A percentile compares a stretch with the other conserved stretches of the same genome.
Conservation (phyloP, 441 rosid genomes). For the Euphorbia schlechtendalii region DNA sequence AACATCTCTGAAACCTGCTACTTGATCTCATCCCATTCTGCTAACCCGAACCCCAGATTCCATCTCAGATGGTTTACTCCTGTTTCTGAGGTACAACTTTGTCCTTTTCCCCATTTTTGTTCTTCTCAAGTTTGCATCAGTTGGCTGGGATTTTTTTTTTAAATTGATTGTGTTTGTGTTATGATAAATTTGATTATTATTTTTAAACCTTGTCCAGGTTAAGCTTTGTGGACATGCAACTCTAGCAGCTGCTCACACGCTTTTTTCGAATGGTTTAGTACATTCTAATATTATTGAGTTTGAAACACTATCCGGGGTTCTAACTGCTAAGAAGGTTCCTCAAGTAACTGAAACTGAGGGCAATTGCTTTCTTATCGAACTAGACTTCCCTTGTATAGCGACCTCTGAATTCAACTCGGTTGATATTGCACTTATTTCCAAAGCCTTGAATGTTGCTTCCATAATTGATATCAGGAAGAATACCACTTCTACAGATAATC, state of each 20-base stretch:
- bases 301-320: constrained; percentile 58
- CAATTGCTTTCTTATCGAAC: constrained; percentile 38
- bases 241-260: constrained; percentile 64
- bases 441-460: constrained; percentile 51
- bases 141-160: not conserved
- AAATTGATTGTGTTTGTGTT: not conserved
- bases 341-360: constrained; percentile 15
- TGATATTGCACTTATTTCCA: constrained; percentile 30
- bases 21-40: constrained; percentile 29
- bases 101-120: not conserved
- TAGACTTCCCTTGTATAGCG: constrained; percentile 47
- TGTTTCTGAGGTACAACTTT: constrained; percentile 39
- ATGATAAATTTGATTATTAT: not conserved
- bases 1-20: constrained; percentile 59
- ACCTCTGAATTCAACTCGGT: constrained; percentile 29
- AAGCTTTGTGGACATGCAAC: constrained; percentile 85
- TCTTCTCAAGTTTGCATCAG: not conserved
- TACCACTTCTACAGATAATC: constrained; percentile 26
- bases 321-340: constrained; percentile 48
- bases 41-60: constrained; percentile 34
- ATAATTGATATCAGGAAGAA: constrained; percentile 44
- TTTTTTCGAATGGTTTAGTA: constrained; percentile 49
- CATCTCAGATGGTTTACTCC: constrained; percentile 83
- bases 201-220: constrained; percentile 32
- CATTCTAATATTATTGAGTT: constrained; percentile 52